phyloP scores from a whole-genome alignment of 257 asterid genomes.

The Petunia axillaris region DNA sequence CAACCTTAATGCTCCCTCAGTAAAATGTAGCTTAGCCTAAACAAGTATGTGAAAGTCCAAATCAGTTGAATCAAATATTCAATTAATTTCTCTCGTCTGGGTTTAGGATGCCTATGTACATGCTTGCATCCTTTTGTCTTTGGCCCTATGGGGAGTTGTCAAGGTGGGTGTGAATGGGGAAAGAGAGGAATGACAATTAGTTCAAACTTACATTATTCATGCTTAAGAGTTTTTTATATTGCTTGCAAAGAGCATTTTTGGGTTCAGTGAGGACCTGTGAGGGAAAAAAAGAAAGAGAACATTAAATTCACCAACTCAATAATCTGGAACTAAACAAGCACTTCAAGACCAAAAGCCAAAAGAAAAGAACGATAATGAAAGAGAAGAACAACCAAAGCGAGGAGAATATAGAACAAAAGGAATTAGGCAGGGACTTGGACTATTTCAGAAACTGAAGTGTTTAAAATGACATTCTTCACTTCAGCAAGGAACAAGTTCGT shows the following conservation, averaged over 20 bases:
- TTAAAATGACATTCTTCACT: background rate
- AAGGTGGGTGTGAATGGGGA: slow-evolving; percentile 14
- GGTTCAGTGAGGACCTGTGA: slow-evolving; percentile 82
- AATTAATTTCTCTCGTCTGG: background rate
- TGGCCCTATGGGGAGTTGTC: background rate
- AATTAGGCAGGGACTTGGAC: slow-evolving; percentile 8
- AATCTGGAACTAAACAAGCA: slow-evolving; percentile 20
- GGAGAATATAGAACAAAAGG: background rate
- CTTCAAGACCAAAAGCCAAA: slow-evolving; percentile 23
- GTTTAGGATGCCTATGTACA: slow-evolving; percentile 2
- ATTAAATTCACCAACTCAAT: slow-evolving; percentile 8
- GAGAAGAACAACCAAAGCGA: slow-evolving; percentile 16
- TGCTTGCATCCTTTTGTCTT: background rate
- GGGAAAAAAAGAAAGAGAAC: slow-evolving; percentile 1
- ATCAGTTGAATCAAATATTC: background rate
- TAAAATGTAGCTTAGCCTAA: slow-evolving; percentile 80
- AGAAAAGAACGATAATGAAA: background rate
- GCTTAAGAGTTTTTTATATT: slow-evolving; percentile 79
- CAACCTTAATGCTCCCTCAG: slow-evolving; percentile 66
- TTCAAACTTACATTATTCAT: slow-evolving; percentile 74
- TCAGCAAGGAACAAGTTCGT: background rate
- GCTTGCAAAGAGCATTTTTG: slow-evolving; percentile 90
- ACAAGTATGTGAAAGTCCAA: background rate
- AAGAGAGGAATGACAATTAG: slow-evolving; percentile 14
- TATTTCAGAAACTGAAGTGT: no score